A percentile compares a stretch with the other conserved stretches of the same genome.
phyloP scores from a whole-genome alignment of 2,329 filamentous ascomycete species.

The Westerdykella ornata region DNA sequence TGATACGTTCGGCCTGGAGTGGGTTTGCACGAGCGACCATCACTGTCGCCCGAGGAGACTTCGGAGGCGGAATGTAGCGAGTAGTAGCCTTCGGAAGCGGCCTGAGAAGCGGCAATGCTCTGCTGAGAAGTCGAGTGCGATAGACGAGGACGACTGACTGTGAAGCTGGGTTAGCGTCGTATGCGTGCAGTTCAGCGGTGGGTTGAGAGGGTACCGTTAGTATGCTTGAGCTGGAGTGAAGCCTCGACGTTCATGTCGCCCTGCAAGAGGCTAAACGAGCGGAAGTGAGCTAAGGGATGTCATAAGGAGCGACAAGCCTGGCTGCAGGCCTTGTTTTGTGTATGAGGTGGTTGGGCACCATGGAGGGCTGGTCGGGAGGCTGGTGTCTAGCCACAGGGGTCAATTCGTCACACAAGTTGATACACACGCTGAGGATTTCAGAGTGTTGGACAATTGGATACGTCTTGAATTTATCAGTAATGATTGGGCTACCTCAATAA shows the following conservation, averaged over 20 bases:
- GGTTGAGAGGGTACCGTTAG: conserved; percentile 31
- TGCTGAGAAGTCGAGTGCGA: conserved; percentile 40
- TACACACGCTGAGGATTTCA: not conserved
- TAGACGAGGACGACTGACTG: conserved; percentile 38
- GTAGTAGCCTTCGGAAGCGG: conserved; percentile 48
- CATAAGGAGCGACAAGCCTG: conserved; percentile 16
- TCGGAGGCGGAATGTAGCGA: conserved; percentile 37
- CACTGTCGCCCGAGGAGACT: conserved; percentile 32
- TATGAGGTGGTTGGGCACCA: conserved; percentile 20
- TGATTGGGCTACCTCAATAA: no score
- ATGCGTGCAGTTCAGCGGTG: conserved; percentile 1
- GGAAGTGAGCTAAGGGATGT: conserved; percentile 24
- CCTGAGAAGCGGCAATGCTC: conserved; percentile 44
- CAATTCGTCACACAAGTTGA: conserved; percentile 12
- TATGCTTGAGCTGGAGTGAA: conserved; percentile 37
- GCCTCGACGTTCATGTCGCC: conserved; percentile 35
- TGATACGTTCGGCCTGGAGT: conserved; percentile 17
- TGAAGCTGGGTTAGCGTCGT: conserved; percentile 10
- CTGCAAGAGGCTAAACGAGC: conserved; percentile 20
- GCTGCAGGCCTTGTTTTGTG: conserved; percentile 18
- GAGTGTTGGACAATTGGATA: no score
- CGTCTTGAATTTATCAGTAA: no score
- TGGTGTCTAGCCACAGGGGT: conserved; percentile 19
- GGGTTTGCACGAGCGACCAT: conserved; percentile 26
- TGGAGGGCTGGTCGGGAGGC: conserved; percentile 24